Evolutionary conservation across 257 asterid species (phyloP), one percentile per base, ranked within the genome.

Genomic region (Sherardia arvensis): DNA sequence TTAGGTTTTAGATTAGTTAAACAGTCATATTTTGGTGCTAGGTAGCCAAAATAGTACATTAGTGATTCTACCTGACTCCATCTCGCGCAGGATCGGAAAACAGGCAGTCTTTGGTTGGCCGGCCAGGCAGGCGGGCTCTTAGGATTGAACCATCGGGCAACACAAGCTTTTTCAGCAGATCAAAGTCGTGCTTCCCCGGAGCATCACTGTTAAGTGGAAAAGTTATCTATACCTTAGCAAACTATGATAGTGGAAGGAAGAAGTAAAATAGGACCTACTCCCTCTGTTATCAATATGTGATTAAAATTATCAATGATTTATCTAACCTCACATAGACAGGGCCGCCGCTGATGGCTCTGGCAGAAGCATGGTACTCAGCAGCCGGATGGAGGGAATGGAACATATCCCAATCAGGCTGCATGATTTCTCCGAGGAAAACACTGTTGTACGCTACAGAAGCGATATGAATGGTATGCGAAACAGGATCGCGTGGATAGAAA

Each of bases 391-490:
- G 81, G 53, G 94, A 89, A 59, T 89, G 97, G 76, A 89, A 89
- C 97, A 89, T 89, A 53, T 89, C 97, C 97, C 97, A 86, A 70
- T 89, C 97, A 53, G 97, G 87, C 61, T 67, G 78, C 97, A 87
- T 90, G 3, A 87, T 22, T 62, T 87, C 97, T 20, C 95, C 87
- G 0, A 87, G 73, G 81, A 91, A 90, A 18, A 90, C 78, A 28
- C 80, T 85, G 69, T 87, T 90, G 68, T 90, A 90, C 7, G 96
- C 85, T 11, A 90, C 96, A 0, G 95, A 73, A 1, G 95, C 93
- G 20, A 90, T 82, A 80, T 90, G 96, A 70, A 90, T 90, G 0
- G 96, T 90, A 55, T 90, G 97, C 5, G 96, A 85, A 0, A 64
- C 61, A 0, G 97, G 94, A 74, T 87, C 95, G 0, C 89, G 69